Conservation (phyloP, 192 early-diverging fungal species). For the Backusella parvicylindrica region DNA sequence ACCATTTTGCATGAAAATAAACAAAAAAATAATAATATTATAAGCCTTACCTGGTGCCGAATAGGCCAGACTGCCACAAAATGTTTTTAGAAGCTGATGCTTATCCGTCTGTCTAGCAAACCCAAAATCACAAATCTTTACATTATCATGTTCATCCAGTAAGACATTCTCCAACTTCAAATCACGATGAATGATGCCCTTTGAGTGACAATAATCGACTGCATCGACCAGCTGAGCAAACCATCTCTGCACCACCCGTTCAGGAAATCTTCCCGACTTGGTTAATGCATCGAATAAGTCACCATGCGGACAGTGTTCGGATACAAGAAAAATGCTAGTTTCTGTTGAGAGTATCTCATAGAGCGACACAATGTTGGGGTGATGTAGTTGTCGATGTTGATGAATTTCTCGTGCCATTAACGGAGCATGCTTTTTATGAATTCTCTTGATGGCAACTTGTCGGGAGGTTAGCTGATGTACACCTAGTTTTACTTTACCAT, state of each 20-base stretch:
- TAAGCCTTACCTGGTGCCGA: slow-evolving; percentile 62
- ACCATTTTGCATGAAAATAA: not conserved
- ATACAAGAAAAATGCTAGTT: slow-evolving; percentile 73
- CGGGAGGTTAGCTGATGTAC: slow-evolving; percentile 57
- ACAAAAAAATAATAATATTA: not conserved
- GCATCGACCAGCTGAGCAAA: slow-evolving; percentile 50
- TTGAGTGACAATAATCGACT: slow-evolving; percentile 46
- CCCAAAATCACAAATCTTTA: slow-evolving; percentile 68
- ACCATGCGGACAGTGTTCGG: slow-evolving; percentile 73
- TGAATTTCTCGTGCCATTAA: slow-evolving; percentile 62
- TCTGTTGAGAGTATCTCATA: slow-evolving; percentile 75
- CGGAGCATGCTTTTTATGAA: slow-evolving; percentile 54
- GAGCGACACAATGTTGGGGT: slow-evolving; percentile 76
- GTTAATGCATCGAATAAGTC: slow-evolving; percentile 56
- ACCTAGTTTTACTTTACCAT: slow-evolving; percentile 63
- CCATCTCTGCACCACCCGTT: slow-evolving; percentile 40
- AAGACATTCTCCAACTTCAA: slow-evolving; percentile 61
- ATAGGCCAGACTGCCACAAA: slow-evolving; percentile 69
- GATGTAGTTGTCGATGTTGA: slow-evolving; percentile 62
- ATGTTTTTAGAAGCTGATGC: slow-evolving; percentile 57
- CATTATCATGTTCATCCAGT: slow-evolving; percentile 50
- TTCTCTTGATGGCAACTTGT: slow-evolving; percentile 57
- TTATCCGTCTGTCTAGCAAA: slow-evolving; percentile 61
- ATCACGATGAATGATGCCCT: slow-evolving; percentile 53
- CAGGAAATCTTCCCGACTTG: slow-evolving; percentile 34